phyloP scores from a whole-genome alignment of 2,329 filamentous ascomycete genomes.

The Nigrograna mackinnonii region DNA sequence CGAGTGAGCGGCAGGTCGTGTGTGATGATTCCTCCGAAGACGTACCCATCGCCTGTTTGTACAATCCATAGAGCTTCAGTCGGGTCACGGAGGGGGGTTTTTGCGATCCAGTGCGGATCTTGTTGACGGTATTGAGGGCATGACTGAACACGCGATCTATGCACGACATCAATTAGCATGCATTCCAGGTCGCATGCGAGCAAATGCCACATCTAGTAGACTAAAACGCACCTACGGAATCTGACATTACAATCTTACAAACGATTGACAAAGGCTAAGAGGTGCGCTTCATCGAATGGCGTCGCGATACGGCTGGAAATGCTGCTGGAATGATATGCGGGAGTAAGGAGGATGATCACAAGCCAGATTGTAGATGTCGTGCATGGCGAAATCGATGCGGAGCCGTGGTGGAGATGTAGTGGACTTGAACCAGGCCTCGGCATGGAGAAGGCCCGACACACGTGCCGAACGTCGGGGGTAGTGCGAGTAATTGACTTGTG shows the following conservation, averaged over 20 bases:
- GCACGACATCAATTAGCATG: slow-evolving; percentile 5
- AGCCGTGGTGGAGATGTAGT: slow-evolving; percentile 15
- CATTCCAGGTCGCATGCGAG: neutral
- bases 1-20: slow-evolving; percentile 12
- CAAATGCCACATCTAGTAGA: neutral
- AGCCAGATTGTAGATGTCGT: slow-evolving; percentile 15
- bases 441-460: slow-evolving; percentile 9
- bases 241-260: slow-evolving; percentile 37
- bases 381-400: slow-evolving; percentile 27
- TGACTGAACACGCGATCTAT: slow-evolving; percentile 97
- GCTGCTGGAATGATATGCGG: neutral
- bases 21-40: neutral
- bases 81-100: slow-evolving; percentile 85
- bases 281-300: slow-evolving; percentile 19
- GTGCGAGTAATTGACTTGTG: too few relatives aligned
- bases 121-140: slow-evolving; percentile 97
- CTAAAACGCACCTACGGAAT: slow-evolving; percentile 43
- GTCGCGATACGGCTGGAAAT: slow-evolving; percentile 6
- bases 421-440: slow-evolving; percentile 13
- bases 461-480: slow-evolving; percentile 4
- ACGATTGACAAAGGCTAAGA: slow-evolving; percentile 19
- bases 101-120: slow-evolving; percentile 90
- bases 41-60: slow-evolving; percentile 92
- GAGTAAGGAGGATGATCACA: slow-evolving; percentile 1
- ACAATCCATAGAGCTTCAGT: slow-evolving; percentile 92